These are phyloP conservation scores for Sphagnum fallax DNA, from an alignment of 228 moss, liverwort and hornwort genomes.

Conservation along the genomic window DNA sequence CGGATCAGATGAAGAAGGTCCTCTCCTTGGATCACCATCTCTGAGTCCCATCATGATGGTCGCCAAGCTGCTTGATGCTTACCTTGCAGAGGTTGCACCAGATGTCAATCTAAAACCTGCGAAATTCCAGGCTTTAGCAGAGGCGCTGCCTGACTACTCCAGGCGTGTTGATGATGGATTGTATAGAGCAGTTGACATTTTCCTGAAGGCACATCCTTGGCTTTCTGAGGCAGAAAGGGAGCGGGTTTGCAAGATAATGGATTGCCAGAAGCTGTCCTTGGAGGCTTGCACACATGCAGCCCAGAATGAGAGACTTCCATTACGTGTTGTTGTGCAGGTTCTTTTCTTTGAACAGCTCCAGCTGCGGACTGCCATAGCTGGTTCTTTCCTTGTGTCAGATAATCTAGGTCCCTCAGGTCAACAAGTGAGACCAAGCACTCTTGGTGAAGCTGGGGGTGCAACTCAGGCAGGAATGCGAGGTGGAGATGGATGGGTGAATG, in stretches of 20 bases:
- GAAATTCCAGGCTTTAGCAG: conserved; percentile 81
- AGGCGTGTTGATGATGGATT: conserved; percentile 78
- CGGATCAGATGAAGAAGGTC: conserved; percentile 72
- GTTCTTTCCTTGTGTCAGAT: conserved; percentile 83
- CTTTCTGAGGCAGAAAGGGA: conserved; percentile 81
- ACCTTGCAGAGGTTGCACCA: conserved; percentile 91
- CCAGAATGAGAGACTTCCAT: conserved; percentile 84
- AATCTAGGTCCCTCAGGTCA: conserved; percentile 45
- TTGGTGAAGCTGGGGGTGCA: conserved; percentile 22
- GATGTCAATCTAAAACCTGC: conserved; percentile 86
- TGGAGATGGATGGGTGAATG: conserved; percentile 60
- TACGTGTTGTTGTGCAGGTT: conserved; percentile 90
- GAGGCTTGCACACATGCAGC: conserved; percentile 99
- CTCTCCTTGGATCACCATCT: conserved; percentile 70
- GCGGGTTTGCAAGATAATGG: conserved; percentile 79
- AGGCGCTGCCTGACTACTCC: conserved; percentile 73
- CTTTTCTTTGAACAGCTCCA: conserved; percentile 96
- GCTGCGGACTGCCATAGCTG: conserved; percentile 88
- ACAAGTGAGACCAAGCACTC: conserved; percentile 30
- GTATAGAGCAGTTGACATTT: conserved; percentile 90
- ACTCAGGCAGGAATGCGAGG: conserved; percentile 21
- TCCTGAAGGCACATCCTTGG: conserved; percentile 96
- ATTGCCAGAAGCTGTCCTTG: conserved; percentile 89
- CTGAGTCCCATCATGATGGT: conserved; percentile 86
- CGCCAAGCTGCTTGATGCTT: conserved; percentile 81